A percentile compares a stretch with the other conserved stretches of the same genome.
Conservation (phyloP, 257 asterid species). For the Perilla frutescens region DNA sequence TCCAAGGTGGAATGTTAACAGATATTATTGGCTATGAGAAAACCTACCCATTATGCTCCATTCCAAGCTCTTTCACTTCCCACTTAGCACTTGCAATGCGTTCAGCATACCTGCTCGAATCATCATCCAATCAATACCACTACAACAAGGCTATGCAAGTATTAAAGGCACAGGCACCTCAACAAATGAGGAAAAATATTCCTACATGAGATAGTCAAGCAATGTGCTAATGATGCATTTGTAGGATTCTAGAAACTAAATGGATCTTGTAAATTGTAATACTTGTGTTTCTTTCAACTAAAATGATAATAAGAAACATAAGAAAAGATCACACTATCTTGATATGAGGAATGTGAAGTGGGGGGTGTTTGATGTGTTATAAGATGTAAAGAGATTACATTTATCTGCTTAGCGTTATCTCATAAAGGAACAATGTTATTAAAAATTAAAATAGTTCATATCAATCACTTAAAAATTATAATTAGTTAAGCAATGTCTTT, state of each 20-base stretch:
- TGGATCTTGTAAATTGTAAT: slow-evolving; percentile 11
- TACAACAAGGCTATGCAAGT: slow-evolving; percentile 28
- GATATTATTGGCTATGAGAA: slow-evolving; percentile 4
- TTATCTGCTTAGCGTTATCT: slow-evolving; percentile 19
- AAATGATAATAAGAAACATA: slow-evolving; percentile 20
- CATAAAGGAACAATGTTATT: neutral
- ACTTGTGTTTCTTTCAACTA: slow-evolving; percentile 1
- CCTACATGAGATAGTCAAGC: slow-evolving; percentile 3
- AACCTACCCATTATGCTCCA: slow-evolving; percentile 97
- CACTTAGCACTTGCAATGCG: slow-evolving; percentile 90
- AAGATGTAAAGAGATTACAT: slow-evolving; percentile 20
- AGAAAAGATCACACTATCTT: slow-evolving; percentile 16
- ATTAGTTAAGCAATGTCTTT: slow-evolving; percentile 28
- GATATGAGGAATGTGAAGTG: slow-evolving; percentile 8
- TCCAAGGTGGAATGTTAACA: slow-evolving; percentile 12
- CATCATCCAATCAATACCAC: slow-evolving; percentile 32
- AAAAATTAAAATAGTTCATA: neutral
- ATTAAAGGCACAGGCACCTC: slow-evolving; percentile 20
- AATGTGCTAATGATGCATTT: neutral
- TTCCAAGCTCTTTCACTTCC: slow-evolving; percentile 98
- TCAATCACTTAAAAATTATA: slow-evolving; percentile 12
- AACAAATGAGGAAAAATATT: slow-evolving; percentile 13
- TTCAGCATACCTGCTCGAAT: slow-evolving; percentile 88
- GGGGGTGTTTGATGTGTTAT: slow-evolving; percentile 5
- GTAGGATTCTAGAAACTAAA: slow-evolving; percentile 13